Conservation (phyloP, 805 yeast species). For the Nadsonia fulvescens region DNA sequence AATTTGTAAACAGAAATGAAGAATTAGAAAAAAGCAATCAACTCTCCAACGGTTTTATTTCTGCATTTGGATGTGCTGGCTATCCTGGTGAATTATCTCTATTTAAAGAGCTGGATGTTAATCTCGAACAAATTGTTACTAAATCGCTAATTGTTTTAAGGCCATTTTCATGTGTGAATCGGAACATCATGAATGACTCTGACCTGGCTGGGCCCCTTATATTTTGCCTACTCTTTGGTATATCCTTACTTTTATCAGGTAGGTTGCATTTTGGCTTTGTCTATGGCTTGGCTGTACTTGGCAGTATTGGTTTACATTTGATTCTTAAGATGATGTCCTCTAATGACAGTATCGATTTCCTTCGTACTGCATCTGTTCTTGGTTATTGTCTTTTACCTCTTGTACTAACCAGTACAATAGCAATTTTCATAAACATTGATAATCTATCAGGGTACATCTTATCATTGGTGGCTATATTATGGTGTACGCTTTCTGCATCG, state of each 20-base stretch:
- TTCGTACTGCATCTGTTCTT: constrained; percentile 71
- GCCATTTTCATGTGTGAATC: constrained; percentile 47
- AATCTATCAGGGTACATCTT: too few species aligned
- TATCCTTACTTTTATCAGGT: constrained; percentile 63
- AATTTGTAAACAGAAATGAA: too few species aligned
- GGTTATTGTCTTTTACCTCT: constrained; percentile 89
- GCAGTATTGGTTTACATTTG: constrained; percentile 67
- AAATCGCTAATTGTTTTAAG: constrained; percentile 70
- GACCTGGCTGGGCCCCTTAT: constrained; percentile 90
- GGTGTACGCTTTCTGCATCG: too few species aligned
- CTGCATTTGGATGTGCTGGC: constrained; percentile 1
- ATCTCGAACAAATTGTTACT: neutral
- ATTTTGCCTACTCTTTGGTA: constrained; percentile 74
- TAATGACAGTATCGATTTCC: constrained; percentile 23
- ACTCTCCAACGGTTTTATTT: neutral
- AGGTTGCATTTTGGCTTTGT: constrained; percentile 92
- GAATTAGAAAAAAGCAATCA: neutral
- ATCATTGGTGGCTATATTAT: too few species aligned
- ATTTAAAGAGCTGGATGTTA: neutral
- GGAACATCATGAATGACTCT: constrained; percentile 67
- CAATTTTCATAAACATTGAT: constrained; percentile 51
- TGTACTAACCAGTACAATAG: constrained; percentile 56
- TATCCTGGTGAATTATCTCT: neutral
- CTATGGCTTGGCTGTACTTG: constrained; percentile 87
- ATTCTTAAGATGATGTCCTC: constrained; percentile 72